Evolutionary conservation across 176 grass and related monocot genomes (phyloP), one percentile per base, ranked within the genome.

Genomic region (Carex scoparia): DNA sequence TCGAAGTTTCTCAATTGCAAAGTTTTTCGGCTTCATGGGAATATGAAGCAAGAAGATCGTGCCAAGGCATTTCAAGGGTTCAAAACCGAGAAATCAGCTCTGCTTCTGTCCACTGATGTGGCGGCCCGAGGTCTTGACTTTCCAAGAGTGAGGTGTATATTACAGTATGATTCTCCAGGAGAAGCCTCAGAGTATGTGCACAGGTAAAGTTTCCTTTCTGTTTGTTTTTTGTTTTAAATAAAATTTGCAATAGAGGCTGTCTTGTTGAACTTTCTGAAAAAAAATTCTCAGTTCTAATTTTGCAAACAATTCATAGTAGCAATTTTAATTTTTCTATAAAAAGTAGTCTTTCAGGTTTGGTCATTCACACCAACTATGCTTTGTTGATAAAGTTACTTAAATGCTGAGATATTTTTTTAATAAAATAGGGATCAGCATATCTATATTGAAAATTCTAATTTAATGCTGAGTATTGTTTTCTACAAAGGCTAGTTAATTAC

Each of bases 171-270:
- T 94, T 98, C 96, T 75, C 91, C 93, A 6, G 96, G 96, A 11
- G 96, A 98, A 77, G 93, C 96, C 86, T 98, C 91, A 30, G 93
- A 98, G 85, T 98, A 98, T 62, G 96, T 98, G 84, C 96, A 98
- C 85, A 98, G 96, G 96, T 98, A 89, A 30, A 84, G 79, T 30
- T 58, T 35, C 35, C 44, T 69, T 48, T 86, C 66, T 83, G 15
- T 65, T 51, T 7, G 35, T 60, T 81, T 37, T 37, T 81, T 71
- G 76, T 35, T 27, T 81, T 14, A 28, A 82, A 51, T 91, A 55
- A 55, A 19, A 53, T n/a, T 75, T 75, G 44, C 7, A 3, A 27
- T 28, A 30, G 10, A 23, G 23, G 23, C 23, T 23, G 23, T 74
- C 70, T 75, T 75, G 27, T 75, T 10, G 51, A n/a, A 75, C 42